Conservation (phyloP, 495 filamentous ascomycete genomes). For the Neurospora sp. region DNA sequence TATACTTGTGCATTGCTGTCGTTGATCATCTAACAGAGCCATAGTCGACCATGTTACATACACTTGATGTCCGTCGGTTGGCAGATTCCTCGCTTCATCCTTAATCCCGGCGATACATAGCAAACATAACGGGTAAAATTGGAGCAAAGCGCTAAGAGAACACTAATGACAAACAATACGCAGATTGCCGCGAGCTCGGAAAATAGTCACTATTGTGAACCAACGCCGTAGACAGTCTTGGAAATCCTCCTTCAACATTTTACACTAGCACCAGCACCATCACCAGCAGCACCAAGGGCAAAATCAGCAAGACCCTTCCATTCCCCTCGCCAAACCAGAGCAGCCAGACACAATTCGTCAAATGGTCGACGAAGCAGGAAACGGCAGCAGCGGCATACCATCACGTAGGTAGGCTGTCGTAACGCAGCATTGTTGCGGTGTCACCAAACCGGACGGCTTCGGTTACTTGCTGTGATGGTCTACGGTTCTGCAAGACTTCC, state of each 20-base stretch:
- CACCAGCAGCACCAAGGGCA: neutral
- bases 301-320: neutral
- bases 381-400: neutral
- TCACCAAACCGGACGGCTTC: conserved; percentile 4
- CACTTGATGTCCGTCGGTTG: too few relatives aligned
- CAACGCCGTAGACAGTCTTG: neutral
- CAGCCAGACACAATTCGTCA: neutral
- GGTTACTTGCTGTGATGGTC: conserved; percentile 7
- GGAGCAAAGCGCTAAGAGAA: neutral
- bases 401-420: conserved; percentile 3
- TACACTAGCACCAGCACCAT: neutral
- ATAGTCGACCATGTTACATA: too few relatives aligned
- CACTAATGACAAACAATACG: neutral
- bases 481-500: neutral
- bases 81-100: neutral
- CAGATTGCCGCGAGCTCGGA: neutral
- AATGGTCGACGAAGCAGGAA: neutral
- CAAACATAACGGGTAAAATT: neutral
- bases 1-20: neutral
- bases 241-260: neutral
- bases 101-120: neutral
- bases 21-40: neutral
- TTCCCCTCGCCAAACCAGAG: neutral
- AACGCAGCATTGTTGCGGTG: conserved; percentile 6
- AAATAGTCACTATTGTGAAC: neutral